Conservation (phyloP, 108 stramenopile genomes). For the Aurantiochytrium sp. region DNA sequence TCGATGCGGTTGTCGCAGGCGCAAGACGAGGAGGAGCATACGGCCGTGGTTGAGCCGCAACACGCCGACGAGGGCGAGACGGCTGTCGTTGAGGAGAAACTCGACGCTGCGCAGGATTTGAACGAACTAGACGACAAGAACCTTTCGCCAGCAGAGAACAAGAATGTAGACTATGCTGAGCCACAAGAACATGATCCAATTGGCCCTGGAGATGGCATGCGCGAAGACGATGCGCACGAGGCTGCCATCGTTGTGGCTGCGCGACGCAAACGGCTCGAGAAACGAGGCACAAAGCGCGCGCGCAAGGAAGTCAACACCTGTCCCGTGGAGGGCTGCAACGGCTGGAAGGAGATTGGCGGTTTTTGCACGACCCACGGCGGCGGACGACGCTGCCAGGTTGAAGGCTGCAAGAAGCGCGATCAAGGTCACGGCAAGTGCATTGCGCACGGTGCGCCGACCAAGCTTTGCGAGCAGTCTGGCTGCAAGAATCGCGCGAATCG, state of each 20-base stretch:
- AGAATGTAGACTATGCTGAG: background rate
- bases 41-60: too few relatives aligned
- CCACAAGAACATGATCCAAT: background rate
- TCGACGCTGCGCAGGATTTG: too few relatives aligned
- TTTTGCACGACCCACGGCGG: slow-evolving; percentile 24
- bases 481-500: background rate
- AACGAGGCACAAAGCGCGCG: background rate
- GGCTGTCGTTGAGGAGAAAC: too few relatives aligned
- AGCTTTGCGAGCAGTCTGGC: background rate
- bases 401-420: slow-evolving; percentile 17
- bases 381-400: slow-evolving; percentile 21
- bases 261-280: background rate
- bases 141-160: too few relatives aligned
- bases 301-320: background rate
- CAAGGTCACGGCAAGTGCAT: background rate
- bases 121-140: too few relatives aligned
- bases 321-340: background rate
- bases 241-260: background rate
- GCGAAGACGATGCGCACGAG: background rate
- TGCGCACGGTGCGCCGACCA: background rate
- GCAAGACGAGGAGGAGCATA: too few relatives aligned
- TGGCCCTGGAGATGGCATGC: background rate
- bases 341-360: background rate
- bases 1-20: too few relatives aligned
- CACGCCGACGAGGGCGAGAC: too few relatives aligned